Conservation (phyloP, 208 protist genomes). For the Trypanosoma rangeli region DNA sequence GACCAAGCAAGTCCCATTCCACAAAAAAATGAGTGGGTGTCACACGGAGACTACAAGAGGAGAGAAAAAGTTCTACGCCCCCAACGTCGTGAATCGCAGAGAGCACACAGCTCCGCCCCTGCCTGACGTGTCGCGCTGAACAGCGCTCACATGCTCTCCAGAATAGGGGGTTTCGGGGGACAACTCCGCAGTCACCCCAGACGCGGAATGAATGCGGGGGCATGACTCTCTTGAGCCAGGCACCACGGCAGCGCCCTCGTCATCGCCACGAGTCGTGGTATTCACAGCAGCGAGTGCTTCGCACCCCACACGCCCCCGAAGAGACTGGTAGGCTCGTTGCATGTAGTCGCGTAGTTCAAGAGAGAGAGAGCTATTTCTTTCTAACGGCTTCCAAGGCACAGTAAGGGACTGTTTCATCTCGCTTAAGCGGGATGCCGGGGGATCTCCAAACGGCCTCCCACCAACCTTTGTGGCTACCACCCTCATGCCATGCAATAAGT, state of each 20-base stretch:
- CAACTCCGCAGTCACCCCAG: conserved; percentile 5
- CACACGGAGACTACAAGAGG: conserved; percentile 2
- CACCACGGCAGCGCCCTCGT: neutral
- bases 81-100: conserved; percentile 23
- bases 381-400: neutral
- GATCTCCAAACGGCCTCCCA: conserved; percentile 10
- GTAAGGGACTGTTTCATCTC: neutral
- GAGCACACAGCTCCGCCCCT: neutral
- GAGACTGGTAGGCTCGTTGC: conserved; percentile 20
- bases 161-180: conserved; percentile 5
- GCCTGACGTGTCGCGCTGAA: neutral
- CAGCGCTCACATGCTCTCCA: neutral
- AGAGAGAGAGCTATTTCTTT: neutral
- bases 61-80: conserved; percentile 7
- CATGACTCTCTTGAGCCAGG: neutral
- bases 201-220: neutral
- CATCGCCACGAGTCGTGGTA: neutral
- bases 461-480: conserved; percentile 22
- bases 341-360: conserved; percentile 21
- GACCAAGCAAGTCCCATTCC: neutral
- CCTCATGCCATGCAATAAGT: conserved; percentile 17
- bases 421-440: too few relatives aligned
- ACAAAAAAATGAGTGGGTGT: conserved; percentile 11
- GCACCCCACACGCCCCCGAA: conserved; percentile 2
- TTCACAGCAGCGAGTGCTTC: neutral